These are phyloP conservation scores for Plasmodium cynomolgi DNA, from an alignment of 169 alveolate species.

Conservation along the genomic window DNA sequence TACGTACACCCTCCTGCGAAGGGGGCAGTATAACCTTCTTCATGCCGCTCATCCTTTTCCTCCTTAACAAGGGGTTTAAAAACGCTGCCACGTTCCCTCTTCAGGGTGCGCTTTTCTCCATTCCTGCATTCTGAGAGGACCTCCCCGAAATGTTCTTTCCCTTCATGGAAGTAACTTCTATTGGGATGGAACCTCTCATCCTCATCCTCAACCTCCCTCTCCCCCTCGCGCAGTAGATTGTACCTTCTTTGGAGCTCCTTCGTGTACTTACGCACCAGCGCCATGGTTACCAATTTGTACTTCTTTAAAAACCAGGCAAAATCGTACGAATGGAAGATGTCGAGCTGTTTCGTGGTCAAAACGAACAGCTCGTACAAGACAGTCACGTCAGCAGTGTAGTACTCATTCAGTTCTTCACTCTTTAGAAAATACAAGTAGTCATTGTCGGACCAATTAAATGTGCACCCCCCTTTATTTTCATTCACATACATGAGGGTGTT, in stretches of 20 bases:
- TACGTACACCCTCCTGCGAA: background rate
- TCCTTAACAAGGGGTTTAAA: background rate
- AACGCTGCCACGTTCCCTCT: background rate
- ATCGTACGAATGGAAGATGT: conserved; percentile 49
- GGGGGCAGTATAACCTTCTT: background rate
- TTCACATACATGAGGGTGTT: conserved; percentile 41
- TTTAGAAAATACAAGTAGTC: conserved; percentile 58
- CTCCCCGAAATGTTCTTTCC: background rate
- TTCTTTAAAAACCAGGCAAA: conserved; percentile 60
- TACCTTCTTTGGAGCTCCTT: conserved; percentile 35
- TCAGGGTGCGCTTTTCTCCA: background rate
- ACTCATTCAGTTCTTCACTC: conserved; percentile 19
- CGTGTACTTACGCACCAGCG: conserved; percentile 50
- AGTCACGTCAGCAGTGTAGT: conserved; percentile 32
- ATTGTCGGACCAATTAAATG: conserved; percentile 46
- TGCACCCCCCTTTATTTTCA: conserved; percentile 42
- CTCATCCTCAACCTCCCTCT: too few relatives aligned
- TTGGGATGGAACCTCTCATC: too few relatives aligned
- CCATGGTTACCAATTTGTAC: conserved; percentile 50
- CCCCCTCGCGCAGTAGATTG: background rate
- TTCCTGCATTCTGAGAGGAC: background rate
- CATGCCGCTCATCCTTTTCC: background rate
- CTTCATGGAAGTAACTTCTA: background rate
- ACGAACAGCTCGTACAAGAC: conserved; percentile 55
- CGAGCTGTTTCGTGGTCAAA: conserved; percentile 20